Evolutionary conservation across 192 early-diverging fungal species (phyloP), one percentile per base, ranked within the genome.

Genomic region (Coemansia sp.): DNA sequence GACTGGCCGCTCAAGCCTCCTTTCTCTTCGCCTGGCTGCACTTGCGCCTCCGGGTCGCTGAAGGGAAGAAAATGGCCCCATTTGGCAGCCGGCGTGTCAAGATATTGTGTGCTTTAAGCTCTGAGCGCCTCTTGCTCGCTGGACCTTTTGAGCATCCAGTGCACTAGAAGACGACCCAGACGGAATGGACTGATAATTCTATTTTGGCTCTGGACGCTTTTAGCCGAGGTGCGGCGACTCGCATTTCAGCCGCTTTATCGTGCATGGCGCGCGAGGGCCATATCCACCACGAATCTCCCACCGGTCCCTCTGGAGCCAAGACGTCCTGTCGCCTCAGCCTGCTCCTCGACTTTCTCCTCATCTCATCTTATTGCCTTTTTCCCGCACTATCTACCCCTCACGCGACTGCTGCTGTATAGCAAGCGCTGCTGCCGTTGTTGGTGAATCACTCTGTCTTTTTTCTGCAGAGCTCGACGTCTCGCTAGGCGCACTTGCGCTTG

Each of bases 151-250:
- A 45, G 41, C 41, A n/a, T n/a, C 41, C 9, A 10, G 21, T 14
- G 11, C 11, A 13, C 48, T 13, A 39, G 38, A 14, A 11, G 23
- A 13, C 23, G 23, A 26, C 10, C 31, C 3, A 25, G 48, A 23
- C 10, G 3, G 23, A 26, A 11, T 11, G 9, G 48, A 21, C 48
- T 50, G 48, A 50, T 0, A 45, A 50, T 50, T 26, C 23, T 50
- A 50, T 14, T 50, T 50, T 50, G 48, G 20, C 48, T 50, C 48
- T 50, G 8, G 48, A 8, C 23, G 13, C 48, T 50, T 50, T 50
- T 50, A 50, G 21, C 48, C 48, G 48, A 50, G 48, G 48, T 50
- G 20, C 48, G 48, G 48, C 21, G 48, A 50, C 48, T 9, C 48
- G 48, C 48, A 50, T 50, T 26, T 50, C 48, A 50, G 23, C 48